Percentiles rank a stretch among this genome's conserved stretches.
phyloP scores from a whole-genome alignment of 768 basidiomycete species.

The Lactifluus subvellereus region DNA sequence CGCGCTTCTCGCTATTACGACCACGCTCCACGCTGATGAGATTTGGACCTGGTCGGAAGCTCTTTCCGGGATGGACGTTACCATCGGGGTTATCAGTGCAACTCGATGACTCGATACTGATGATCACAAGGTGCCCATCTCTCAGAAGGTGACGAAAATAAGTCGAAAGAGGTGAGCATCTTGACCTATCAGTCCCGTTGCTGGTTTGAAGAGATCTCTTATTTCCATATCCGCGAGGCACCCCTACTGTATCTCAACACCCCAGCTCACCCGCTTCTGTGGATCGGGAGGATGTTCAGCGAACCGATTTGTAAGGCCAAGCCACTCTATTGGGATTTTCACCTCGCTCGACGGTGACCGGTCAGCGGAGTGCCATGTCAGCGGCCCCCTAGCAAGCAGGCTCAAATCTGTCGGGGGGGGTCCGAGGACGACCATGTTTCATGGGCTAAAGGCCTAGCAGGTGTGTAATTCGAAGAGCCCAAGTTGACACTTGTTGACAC shows the following conservation, averaged over 20 bases:
- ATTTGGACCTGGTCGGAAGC: background rate
- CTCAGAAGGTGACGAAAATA: background rate
- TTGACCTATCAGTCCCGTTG: background rate
- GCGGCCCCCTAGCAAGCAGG: too few relatives aligned
- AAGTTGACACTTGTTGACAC: background rate
- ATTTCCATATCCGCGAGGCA: background rate
- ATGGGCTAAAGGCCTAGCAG: background rate
- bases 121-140: background rate
- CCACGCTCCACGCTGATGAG: background rate
- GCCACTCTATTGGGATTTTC: background rate
- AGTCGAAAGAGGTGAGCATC: background rate
- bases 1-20: background rate
- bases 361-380: too few relatives aligned
- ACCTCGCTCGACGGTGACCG: too few relatives aligned
- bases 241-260: background rate
- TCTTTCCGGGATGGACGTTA: background rate
- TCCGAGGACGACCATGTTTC: background rate
- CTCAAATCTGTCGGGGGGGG: background rate
- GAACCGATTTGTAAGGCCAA: background rate
- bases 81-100: background rate
- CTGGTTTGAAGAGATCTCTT: background rate
- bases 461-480: background rate
- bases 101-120: background rate
- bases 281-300: background rate
- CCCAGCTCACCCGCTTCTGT: constrained; percentile 1